Conservation (phyloP, 1,139 yeast genomes). For the Saccharomyces hybrid region DNA sequence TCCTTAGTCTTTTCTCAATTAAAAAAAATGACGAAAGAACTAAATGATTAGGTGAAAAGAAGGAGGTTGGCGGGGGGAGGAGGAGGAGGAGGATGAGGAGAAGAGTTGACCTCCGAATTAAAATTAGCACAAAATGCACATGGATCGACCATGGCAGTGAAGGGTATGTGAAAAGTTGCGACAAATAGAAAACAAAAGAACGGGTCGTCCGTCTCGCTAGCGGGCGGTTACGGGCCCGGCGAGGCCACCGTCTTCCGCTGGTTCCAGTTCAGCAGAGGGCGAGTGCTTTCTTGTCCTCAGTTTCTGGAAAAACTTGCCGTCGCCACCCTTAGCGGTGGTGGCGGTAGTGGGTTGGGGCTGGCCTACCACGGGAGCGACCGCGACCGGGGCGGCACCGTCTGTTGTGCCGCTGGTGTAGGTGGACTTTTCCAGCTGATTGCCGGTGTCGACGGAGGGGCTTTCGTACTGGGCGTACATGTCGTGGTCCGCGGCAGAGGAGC, state of each 20-base stretch:
- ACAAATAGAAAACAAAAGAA: neutral
- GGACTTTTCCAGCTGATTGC: neutral
- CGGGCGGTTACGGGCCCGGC: neutral
- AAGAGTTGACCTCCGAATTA: neutral
- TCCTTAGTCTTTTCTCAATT: neutral
- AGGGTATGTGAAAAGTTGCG: neutral
- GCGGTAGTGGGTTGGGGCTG: neutral
- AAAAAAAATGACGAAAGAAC: neutral
- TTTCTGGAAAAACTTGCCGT: neutral
- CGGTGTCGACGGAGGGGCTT: slow-evolving; percentile 5
- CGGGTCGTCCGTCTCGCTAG: neutral
- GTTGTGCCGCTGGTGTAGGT: slow-evolving; percentile 1
- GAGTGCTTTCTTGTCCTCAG: neutral
- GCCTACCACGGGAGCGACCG: neutral
- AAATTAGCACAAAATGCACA: neutral
- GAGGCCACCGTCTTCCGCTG: neutral
- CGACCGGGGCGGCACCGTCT: slow-evolving; percentile 2
- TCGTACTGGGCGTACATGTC: slow-evolving; percentile 2
- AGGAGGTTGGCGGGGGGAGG: neutral
- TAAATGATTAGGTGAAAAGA: neutral
- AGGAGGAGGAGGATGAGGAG: neutral
- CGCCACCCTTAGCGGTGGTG: neutral
- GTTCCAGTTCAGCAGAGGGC: neutral
- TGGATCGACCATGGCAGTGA: neutral
- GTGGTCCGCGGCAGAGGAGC: neutral